Percentiles rank a stretch among this genome's conserved stretches.
These are phyloP conservation scores for Cinnamomum chago DNA, from an alignment of 164 flowering plant species.

Conservation along the genomic window DNA sequence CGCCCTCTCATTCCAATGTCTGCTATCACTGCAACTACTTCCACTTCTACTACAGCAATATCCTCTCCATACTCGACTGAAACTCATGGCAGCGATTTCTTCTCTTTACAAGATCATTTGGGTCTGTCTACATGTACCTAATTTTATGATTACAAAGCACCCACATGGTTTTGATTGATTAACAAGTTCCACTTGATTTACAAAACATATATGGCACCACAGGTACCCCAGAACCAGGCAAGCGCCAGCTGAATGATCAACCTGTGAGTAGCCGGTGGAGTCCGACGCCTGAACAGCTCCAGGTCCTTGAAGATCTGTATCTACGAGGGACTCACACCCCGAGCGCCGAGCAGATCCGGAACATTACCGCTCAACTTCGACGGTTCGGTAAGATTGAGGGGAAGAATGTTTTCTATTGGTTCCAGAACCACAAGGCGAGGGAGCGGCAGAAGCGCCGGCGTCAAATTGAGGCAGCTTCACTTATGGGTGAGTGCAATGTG, in stretches of 20 bases:
- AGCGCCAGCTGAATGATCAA: slow-evolving; percentile 38
- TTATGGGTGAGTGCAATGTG: neutral
- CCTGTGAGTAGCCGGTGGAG: slow-evolving; percentile 79
- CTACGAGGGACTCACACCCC: slow-evolving; percentile 74
- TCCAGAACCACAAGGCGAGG: slow-evolving; percentile 89
- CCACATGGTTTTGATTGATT: slow-evolving; percentile 27
- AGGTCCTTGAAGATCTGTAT: slow-evolving; percentile 61
- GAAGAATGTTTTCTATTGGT: slow-evolving; percentile 94
- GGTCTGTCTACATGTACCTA: neutral
- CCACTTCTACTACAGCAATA: neutral
- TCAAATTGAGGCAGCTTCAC: slow-evolving; percentile 28
- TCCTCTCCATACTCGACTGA: neutral
- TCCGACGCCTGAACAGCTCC: slow-evolving; percentile 81
- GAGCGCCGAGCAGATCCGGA: slow-evolving; percentile 69
- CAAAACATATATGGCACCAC: neutral
- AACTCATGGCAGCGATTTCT: neutral
- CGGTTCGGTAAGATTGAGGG: slow-evolving; percentile 81
- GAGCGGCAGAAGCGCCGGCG: slow-evolving; percentile 85
- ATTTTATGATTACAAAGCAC: slow-evolving; percentile 25
- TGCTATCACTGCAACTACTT: slow-evolving; percentile 10
- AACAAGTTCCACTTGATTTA: slow-evolving; percentile 12
- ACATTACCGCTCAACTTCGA: slow-evolving; percentile 71
- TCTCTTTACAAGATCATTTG: neutral
- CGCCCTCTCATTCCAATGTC: slow-evolving; percentile 58
- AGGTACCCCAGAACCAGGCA: slow-evolving; percentile 30